Evolutionary conservation across 331 rosid species (phyloP), one percentile per base, ranked within the genome.

Genomic region (Telfairia occidentalis): DNA sequence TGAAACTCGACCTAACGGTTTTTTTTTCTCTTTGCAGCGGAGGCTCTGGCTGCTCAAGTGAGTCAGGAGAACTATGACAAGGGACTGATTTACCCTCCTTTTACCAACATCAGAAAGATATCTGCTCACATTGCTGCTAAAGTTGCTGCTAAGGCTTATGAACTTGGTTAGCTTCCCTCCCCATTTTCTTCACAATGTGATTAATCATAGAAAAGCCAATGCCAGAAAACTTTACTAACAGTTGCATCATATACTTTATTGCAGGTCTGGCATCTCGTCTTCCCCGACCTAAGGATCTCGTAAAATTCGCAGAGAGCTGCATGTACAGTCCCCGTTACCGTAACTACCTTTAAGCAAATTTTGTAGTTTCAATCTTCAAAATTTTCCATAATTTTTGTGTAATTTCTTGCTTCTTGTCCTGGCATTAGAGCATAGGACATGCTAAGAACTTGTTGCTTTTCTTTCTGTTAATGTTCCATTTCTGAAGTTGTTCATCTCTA

Each of bases 21-120:
- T 32, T 37, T 32, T 37, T 49, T 26, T 30, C 21, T 24, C 73
- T 77, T 73, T n/a, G 77, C 97, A 94, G 98, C 96, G 50, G 98
- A 91, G 79, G 96, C 98, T 76, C 67, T 94, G 87, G 98, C 98
- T 59, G 84, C 83, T 29, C 90, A 89, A 86, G 96, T 88, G 46
- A 74, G 87, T 29, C 78, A 85, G 77, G 96, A 91, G 74, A 87
- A 91, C 88, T 94, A 82, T 45, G 87, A 83, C 5, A 91, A 87
- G 82, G 98, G 96, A 28, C 53, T 94, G 90, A 94, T 94, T 73
- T 94, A 94, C 86, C 98, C 98, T 23, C 98, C 97, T 46, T 94
- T 94, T 82, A 34, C 98, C 69, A 90, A 90, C 66, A 94, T 91
- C 84, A 88, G 98, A 77, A 86, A 91, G 89, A 94, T 94, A 78